Base-by-base conservation (phyloP, 768 basidiomycete species). In the Brasilioporus rufonigricans region DNA sequence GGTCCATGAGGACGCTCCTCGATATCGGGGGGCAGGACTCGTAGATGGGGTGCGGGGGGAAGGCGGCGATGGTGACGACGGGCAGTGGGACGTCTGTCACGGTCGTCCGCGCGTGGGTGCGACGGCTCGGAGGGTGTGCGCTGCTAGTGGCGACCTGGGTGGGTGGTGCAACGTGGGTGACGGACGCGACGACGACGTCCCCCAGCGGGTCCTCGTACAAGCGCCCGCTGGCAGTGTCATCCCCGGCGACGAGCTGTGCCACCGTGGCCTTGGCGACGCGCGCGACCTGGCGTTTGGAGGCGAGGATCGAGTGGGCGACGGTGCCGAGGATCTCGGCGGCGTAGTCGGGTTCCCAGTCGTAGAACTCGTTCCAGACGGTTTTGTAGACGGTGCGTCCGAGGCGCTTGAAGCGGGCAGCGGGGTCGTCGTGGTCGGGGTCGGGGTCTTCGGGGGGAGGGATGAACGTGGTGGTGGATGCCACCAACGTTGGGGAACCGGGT, bases 1-100 rank as follows among this genome's bases (percentile, higher is more conserved):
- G 13, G 16, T 60, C 27, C 33, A 58, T 32, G 16, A 50, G 19
- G 40, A 74, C 57, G 53, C 70, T 81, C 18, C 65, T 62, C 1
- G 73, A 71, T 1, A 65, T 54, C 0, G 82, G 76, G 0, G 82
- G 70, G 57, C 82, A 84, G n/a, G 69, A 69, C 16, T 78, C 76
- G 56, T 83, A 83, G 1, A 52, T 39, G 0, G 73, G 67, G 35
- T 72, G 67, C 4, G 72, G 61, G 18, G 45, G 35, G 39, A 59
- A 31, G 11, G 38, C 7, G 23, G 63, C 56, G 16, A 68, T 18
- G 24, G 54, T 53, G 41, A 59, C 35, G n/a, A 62, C 54, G 46
- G 64, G 60, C 5, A 71, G 43, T 39, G 50, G 24, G 1, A 58
- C 16, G 2, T 41, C 16, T 9, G n/a, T 51, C 36, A 44, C 53